Evolutionary conservation across 1,139 yeast species (phyloP).

Genomic region (Yamadazyma songkhlaensis): DNA sequence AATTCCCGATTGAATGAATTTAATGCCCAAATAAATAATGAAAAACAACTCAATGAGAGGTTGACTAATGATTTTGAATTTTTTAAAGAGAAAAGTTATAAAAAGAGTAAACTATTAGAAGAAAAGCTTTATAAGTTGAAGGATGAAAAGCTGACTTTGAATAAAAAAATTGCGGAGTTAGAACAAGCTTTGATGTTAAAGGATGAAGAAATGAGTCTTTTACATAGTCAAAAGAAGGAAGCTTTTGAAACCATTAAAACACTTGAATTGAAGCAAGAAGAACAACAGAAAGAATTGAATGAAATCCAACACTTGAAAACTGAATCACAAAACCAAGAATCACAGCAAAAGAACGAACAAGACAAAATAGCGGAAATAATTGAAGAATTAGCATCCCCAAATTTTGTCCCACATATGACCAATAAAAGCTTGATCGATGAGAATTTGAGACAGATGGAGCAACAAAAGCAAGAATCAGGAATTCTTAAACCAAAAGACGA

Average conservation of each 20-base stretch:
- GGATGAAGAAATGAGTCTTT: conserved; percentile 4
- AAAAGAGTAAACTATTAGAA: conserved; percentile 18
- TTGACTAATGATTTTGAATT: conserved; percentile 18
- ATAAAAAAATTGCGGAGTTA: conserved; percentile 9
- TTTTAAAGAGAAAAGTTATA: conserved; percentile 18
- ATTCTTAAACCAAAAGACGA: no score
- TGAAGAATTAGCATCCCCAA: no score
- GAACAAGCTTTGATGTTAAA: conserved; percentile 1
- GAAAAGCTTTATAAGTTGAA: conserved; percentile 16
- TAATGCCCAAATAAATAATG: conserved; percentile 20
- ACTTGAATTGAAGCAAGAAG: not conserved
- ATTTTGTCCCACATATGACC: no score
- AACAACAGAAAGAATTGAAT: not conserved
- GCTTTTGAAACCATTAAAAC: no score
- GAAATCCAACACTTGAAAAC: no score
- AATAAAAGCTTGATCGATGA: no score
- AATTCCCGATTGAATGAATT: conserved; percentile 18
- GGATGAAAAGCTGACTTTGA: conserved; percentile 18
- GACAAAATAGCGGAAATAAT: not conserved
- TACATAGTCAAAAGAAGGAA: not conserved
- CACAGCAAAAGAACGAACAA: not conserved
- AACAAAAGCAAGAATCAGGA: no score
- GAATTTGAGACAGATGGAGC: no score
- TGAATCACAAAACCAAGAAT: not conserved
- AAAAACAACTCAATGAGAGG: conserved; percentile 18